Evolutionary conservation across 495 filamentous ascomycete genomes (phyloP).

Genomic region (Hyphodiscus hymeniophilus): DNA sequence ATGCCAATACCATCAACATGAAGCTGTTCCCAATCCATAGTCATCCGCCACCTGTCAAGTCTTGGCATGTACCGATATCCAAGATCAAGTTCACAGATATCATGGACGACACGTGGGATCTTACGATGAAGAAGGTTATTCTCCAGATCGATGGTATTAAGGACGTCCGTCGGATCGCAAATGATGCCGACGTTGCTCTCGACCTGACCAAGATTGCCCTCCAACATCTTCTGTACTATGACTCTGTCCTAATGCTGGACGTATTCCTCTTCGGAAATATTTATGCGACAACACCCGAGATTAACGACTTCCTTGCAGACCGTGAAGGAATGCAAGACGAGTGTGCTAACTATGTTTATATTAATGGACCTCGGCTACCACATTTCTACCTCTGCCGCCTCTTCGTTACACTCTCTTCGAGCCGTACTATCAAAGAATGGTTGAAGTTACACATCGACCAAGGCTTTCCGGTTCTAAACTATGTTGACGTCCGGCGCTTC

Average conservation of each 20-base stretch:
- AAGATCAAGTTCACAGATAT: conserved; percentile 57
- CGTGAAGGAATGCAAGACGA: conserved; percentile 69
- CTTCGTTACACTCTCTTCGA: conserved; percentile 70
- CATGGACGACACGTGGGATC: conserved; percentile 83
- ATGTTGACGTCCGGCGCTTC: conserved; percentile 81
- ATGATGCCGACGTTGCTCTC: conserved; percentile 75
- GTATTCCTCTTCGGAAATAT: conserved; percentile 89
- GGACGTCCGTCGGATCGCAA: conserved; percentile 75
- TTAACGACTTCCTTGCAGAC: conserved; percentile 63
- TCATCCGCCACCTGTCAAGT: conserved; percentile 64
- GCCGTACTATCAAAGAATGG: conserved; percentile 76
- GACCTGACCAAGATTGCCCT: conserved; percentile 77
- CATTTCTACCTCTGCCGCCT: conserved; percentile 55
- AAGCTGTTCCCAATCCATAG: conserved; percentile 84
- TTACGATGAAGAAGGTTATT: conserved; percentile 78
- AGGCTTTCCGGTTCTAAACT: conserved; percentile 48
- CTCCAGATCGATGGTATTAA: conserved; percentile 85
- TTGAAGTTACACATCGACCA: conserved; percentile 56
- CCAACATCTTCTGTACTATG: conserved; percentile 81
- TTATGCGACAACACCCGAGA: conserved; percentile 73
- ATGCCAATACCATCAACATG: conserved; percentile 91
- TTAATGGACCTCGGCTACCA: conserved; percentile 23
- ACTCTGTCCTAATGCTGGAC: conserved; percentile 58
- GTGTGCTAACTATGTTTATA: conserved; percentile 69
- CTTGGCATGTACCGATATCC: conserved; percentile 86